Evolutionary conservation across 495 filamentous ascomycete genomes (phyloP), one percentile per base, ranked within the genome.

Genomic region (Neurospora africana): DNA sequence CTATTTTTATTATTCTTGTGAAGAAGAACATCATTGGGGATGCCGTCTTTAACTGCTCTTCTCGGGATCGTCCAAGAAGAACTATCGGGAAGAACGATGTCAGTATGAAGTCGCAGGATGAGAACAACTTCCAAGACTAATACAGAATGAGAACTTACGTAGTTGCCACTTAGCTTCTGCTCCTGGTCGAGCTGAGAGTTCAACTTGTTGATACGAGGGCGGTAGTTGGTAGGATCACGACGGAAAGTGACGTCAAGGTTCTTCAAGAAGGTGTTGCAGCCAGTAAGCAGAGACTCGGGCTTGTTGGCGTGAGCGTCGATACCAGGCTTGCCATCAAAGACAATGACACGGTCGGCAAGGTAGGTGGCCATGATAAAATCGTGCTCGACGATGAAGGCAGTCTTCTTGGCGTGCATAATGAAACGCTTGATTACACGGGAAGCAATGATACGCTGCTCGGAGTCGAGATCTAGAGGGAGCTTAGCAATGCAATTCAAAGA

Each of bases 361-460:
- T 99, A 99, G 21, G 95, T 87, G 37, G 93, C 94, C 95, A 98
- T 98, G 85, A 98, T 98, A 85, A 99, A 98, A 89, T 99, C 96
- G 91, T 99, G 95, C 89, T 99, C 95, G 76, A 98, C 95, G 74
- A 99, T 89, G 81, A 99, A 98, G 41, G 96, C 95, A 1, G 95
- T 98, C 87, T 98, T 98, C 90, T 99, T 98, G 72, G 93, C 89
- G 86, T 98, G 94, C 95, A 98, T 99, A 77, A 99, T 98, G 88
- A 97, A 99, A 73, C 95, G 91, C 86, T 99, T 99, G 85, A 99
- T 99, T 76, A 98, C 95, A 78, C 94, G 89, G 68, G 93, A 91
- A 73, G 95, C 95, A 72, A 98, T 89, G 75, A 99, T 98, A 92
- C 95, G 94, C 84, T 99, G 95, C 81, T 99, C 96, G 47, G 96